These are phyloP conservation scores for Aspergillus funiculosus DNA, from an alignment of 495 filamentous ascomycete genomes.

Conservation along the genomic window DNA sequence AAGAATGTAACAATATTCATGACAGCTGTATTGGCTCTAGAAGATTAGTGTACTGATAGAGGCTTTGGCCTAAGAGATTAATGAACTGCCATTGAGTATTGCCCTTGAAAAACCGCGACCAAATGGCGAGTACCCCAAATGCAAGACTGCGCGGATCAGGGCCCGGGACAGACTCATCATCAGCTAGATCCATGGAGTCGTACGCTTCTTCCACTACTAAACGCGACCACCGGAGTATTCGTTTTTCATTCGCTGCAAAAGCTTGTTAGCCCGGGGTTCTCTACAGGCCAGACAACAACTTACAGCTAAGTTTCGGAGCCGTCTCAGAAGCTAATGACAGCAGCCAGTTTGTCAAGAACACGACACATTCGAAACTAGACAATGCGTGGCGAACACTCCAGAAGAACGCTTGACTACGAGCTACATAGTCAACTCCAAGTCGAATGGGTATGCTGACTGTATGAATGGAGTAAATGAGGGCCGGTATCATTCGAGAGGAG, in stretches of 20 bases:
- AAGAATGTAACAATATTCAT: no score
- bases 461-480: slow-evolving; percentile 36
- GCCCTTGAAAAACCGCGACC: slow-evolving; percentile 34
- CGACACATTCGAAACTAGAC: slow-evolving; percentile 44
- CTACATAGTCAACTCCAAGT: slow-evolving; percentile 40
- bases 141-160: slow-evolving; percentile 28
- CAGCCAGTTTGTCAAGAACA: slow-evolving; percentile 47
- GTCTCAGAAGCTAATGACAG: slow-evolving; percentile 31
- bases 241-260: slow-evolving; percentile 33
- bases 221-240: slow-evolving; percentile 35
- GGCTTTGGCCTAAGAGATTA: slow-evolving; percentile 34
- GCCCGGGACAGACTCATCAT: slow-evolving; percentile 20
- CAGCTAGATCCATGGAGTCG: slow-evolving; percentile 31
- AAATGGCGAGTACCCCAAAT: slow-evolving; percentile 31
- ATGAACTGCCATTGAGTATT: slow-evolving; percentile 41
- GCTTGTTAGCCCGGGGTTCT: not conserved
- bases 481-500: slow-evolving; percentile 35
- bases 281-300: not conserved
- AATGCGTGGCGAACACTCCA: slow-evolving; percentile 48
- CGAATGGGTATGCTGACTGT: slow-evolving; percentile 37
- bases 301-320: slow-evolving; percentile 31
- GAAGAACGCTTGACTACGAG: slow-evolving; percentile 43
- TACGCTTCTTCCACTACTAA: slow-evolving; percentile 38
- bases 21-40: no score
- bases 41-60: no score